A percentile compares a stretch with the other conserved stretches of the same genome.
These are phyloP conservation scores for Phoma sp. DNA, from an alignment of 2,329 filamentous ascomycete genomes.

Conservation along the genomic window DNA sequence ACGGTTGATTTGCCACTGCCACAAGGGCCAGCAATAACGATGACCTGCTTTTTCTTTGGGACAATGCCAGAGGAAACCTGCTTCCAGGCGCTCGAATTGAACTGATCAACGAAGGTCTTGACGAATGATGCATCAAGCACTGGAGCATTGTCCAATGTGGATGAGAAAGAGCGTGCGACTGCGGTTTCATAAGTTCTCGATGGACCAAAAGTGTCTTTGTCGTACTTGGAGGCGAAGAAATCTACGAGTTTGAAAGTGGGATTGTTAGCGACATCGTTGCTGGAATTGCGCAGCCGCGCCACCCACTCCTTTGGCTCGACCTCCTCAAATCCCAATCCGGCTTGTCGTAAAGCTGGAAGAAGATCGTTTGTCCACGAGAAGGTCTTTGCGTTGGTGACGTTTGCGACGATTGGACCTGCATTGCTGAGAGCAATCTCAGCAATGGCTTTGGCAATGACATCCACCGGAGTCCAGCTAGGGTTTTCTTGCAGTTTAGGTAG, in stretches of 20 bases:
- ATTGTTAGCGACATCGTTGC: slow-evolving; percentile 58
- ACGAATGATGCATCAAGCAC: slow-evolving; percentile 24
- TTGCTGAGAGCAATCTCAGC: slow-evolving; percentile 32
- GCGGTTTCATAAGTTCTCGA: slow-evolving; percentile 25
- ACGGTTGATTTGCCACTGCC: slow-evolving; percentile 53
- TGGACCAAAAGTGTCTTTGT: slow-evolving; percentile 30
- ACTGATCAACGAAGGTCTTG: slow-evolving; percentile 29
- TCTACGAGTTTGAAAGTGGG: slow-evolving; percentile 61
- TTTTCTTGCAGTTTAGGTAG: slow-evolving; percentile 54
- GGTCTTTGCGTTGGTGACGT: slow-evolving; percentile 59
- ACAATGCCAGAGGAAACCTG: background rate
- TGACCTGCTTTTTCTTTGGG: slow-evolving; percentile 26
- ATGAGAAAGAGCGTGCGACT: slow-evolving; percentile 22
- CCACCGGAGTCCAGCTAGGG: slow-evolving; percentile 42
- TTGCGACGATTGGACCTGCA: slow-evolving; percentile 51
- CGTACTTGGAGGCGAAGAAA: slow-evolving; percentile 62
- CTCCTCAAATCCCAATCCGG: slow-evolving; percentile 46
- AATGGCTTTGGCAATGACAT: slow-evolving; percentile 34
- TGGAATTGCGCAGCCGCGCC: slow-evolving; percentile 48
- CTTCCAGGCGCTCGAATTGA: slow-evolving; percentile 26
- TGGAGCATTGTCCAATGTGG: slow-evolving; percentile 23
- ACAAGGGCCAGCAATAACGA: slow-evolving; percentile 51
- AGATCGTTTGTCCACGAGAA: slow-evolving; percentile 62
- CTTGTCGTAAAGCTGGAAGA: slow-evolving; percentile 56
- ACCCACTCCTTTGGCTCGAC: slow-evolving; percentile 36